A percentile compares a stretch with the other conserved stretches of the same genome.
phyloP scores from a whole-genome alignment of 2,329 filamentous ascomycete species.

The Lachnellula cervina region DNA sequence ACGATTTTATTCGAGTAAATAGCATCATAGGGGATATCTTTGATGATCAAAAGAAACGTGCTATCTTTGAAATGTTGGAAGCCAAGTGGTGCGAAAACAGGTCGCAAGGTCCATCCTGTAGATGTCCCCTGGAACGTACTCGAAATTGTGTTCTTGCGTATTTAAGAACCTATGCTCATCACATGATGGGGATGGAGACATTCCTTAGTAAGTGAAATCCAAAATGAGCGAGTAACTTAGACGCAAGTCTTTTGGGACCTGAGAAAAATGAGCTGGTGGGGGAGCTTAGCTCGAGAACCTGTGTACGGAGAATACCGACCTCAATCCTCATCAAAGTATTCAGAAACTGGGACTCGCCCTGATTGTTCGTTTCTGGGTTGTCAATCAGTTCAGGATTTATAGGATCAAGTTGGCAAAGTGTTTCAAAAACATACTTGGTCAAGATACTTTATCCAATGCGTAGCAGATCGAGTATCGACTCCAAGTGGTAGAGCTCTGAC shows the following conservation, averaged over 20 bases:
- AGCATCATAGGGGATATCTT: no score
- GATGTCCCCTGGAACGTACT: no score
- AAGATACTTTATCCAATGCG: slow-evolving; percentile 5
- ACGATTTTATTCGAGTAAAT: no score
- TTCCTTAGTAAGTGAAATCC: slow-evolving; percentile 16
- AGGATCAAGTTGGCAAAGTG: not conserved
- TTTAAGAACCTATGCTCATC: slow-evolving; percentile 14
- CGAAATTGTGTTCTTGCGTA: slow-evolving; percentile 16
- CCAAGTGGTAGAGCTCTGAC: not conserved
- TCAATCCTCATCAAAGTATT: slow-evolving; percentile 43
- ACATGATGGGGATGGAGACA: slow-evolving; percentile 1
- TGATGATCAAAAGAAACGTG: no score
- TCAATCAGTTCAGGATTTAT: not conserved
- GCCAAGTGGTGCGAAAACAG: no score
- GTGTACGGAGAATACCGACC: slow-evolving; percentile 65
- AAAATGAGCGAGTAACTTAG: slow-evolving; percentile 10
- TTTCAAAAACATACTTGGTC: slow-evolving; percentile 10
- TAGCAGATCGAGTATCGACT: not conserved
- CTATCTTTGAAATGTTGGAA: no score
- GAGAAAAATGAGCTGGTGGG: slow-evolving; percentile 8
- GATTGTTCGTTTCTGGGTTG: slow-evolving; percentile 15
- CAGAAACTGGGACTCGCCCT: slow-evolving; percentile 7
- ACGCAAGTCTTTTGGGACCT: slow-evolving; percentile 9
- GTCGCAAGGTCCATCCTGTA: no score
- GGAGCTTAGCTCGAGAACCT: slow-evolving; percentile 12